Percentiles rank a stretch among this genome's conserved stretches.
Conservation (phyloP, 176 grass and related monocot genomes). For the Cymbopogon citratus region DNA sequence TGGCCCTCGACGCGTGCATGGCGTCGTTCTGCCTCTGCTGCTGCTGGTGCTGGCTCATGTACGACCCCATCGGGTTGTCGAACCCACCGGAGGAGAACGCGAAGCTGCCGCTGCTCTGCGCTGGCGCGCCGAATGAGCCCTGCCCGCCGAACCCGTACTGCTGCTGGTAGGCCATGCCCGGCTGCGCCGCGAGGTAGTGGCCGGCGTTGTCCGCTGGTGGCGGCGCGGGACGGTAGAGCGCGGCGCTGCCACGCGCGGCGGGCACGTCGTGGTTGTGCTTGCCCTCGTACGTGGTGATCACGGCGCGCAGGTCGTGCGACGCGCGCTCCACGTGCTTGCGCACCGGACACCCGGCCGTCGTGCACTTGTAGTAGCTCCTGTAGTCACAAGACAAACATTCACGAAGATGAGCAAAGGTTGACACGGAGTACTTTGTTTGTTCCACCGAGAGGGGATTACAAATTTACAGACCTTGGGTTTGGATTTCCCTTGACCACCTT, state of each 20-base stretch:
- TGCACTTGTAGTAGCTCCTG: conserved; percentile 99
- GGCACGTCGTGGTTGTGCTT: conserved; percentile 99
- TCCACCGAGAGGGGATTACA: background rate
- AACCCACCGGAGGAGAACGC: conserved; percentile 38
- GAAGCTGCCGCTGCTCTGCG: conserved; percentile 28
- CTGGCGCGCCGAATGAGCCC: conserved; percentile 26
- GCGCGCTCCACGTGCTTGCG: conserved; percentile 98
- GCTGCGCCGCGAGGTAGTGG: conserved; percentile 14
- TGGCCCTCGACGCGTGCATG: conserved; percentile 47
- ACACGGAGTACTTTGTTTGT: background rate
- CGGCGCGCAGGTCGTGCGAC: conserved; percentile 74
- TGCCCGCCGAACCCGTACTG: conserved; percentile 37
- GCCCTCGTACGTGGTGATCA: conserved; percentile 97
- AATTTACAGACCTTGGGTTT: conserved; percentile 47
- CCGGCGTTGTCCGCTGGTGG: conserved; percentile 19
- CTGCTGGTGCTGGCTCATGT: conserved; percentile 58
- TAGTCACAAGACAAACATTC: background rate
- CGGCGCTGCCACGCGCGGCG: conserved; percentile 59
- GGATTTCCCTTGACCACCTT: conserved; percentile 97
- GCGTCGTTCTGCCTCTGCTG: conserved; percentile 66
- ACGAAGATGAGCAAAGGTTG: background rate
- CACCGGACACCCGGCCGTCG: conserved; percentile 69
- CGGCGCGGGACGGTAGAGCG: conserved; percentile 50
- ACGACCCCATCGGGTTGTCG: conserved; percentile 40
- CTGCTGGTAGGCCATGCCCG: conserved; percentile 39